Base-by-base conservation (phyloP, 163 green algal species). In the Botryococcus braunii region DNA sequence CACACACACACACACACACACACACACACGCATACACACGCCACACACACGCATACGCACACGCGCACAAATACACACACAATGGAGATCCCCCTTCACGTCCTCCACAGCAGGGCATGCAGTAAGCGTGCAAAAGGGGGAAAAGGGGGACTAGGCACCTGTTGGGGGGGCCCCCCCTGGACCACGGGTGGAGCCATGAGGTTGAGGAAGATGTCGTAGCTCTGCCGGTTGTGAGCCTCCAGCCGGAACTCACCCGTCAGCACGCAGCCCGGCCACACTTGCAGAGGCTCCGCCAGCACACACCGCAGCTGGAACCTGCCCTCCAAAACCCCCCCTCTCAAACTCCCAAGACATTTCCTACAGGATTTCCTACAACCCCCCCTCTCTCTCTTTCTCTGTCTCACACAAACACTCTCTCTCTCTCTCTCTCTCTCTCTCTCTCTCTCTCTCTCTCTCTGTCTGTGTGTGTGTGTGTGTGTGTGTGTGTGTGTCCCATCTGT, bases 301-400 rank as follows among this genome's bases (percentile, higher is more conserved):
- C 87, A 96, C 29, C 92, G 82, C 79, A 97, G 76, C 81, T 97
- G 92, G 75, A 95, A 96, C 86, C 81, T 89, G 80, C 37, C 31
- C 46, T 49, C 4, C 6, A 25, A 8, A 32, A 74, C 3, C 36
- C 46, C 21, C 21, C 21, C 17, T 55, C 17, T 55, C 17, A 55
- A 21, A 55, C 46, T 27, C 46, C 17, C 46, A 55, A 17, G 17
- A 55, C 46, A 55, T 17, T 55, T 17, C 21, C 17, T 21, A 55
- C 46, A 55, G 46, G 17, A 55, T 55, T n/a, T n/a, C n/a, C n/a
- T n/a, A n/a, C n/a, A n/a, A n/a, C n/a, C n/a, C n/a, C n/a, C n/a
- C n/a, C n/a, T n/a, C n/a, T n/a, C n/a, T n/a, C n/a, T n/a, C n/a
- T n/a, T n/a, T n/a, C n/a, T n/a, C n/a, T n/a, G n/a, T n/a, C n/a